phyloP scores from a whole-genome alignment of 192 early-diverging fungal species.

The Neocallimastix lanati region DNA sequence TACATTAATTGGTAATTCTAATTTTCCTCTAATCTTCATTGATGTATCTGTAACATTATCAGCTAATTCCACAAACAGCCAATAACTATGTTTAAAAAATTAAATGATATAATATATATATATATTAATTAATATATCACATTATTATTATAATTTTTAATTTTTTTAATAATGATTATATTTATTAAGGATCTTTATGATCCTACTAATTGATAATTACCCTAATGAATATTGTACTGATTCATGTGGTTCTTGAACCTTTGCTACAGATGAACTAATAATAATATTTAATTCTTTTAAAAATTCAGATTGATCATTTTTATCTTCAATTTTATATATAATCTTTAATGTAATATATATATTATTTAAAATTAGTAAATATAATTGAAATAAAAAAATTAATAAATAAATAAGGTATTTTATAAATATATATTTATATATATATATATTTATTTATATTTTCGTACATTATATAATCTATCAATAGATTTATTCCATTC shows the following conservation, averaged over 20 bases:
- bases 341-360: neutral
- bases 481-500: neutral
- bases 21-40: neutral
- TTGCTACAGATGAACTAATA: neutral
- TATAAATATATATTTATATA: no score
- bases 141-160: no score
- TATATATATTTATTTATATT: no score
- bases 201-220: no score
- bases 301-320: neutral
- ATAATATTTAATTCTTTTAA: neutral
- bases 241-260: neutral
- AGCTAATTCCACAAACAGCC: neutral
- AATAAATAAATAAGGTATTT: no score
- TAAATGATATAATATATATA: no score
- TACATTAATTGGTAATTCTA: neutral
- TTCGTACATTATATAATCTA: neutral
- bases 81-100: no score
- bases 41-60: neutral
- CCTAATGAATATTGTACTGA: neutral
- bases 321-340: neutral
- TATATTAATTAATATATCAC: no score
- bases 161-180: no score
- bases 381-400: no score
- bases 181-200: no score
- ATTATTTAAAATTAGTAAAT: no score